These are phyloP conservation scores for Trametes cinnabarina DNA, from an alignment of 768 basidiomycete species.

Conservation along the genomic window DNA sequence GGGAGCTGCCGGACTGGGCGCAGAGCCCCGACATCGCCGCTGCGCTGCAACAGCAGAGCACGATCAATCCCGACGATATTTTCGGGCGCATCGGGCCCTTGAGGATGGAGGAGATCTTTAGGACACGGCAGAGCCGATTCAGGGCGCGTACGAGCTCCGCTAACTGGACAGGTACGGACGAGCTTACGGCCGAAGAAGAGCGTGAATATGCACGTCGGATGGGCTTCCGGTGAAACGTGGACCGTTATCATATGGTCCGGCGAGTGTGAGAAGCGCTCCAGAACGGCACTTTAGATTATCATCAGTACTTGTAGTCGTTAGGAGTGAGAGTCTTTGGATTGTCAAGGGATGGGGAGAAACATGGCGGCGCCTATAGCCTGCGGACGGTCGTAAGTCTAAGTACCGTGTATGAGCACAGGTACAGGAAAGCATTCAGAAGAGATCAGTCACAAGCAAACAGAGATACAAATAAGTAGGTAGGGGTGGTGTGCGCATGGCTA, in stretches of 20 bases:
- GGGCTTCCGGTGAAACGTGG: slow-evolving; percentile 59
- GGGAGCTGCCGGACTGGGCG: slow-evolving; percentile 85
- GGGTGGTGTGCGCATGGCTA: not conserved
- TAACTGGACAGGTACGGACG: slow-evolving; percentile 94
- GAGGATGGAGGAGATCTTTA: slow-evolving; percentile 93
- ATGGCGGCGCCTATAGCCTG: too few relatives aligned
- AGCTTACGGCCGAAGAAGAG: slow-evolving; percentile 81
- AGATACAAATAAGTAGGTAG: too few relatives aligned
- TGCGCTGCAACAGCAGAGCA: slow-evolving; percentile 78
- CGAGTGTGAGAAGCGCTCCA: too few relatives aligned
- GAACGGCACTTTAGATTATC: too few relatives aligned
- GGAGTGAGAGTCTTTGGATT: too few relatives aligned
- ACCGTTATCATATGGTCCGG: too few relatives aligned
- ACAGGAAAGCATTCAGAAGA: too few relatives aligned
- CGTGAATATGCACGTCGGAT: slow-evolving; percentile 85
- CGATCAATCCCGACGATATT: slow-evolving; percentile 86
- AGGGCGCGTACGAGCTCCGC: slow-evolving; percentile 90
- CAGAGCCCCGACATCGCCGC: slow-evolving; percentile 84
- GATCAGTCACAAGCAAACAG: too few relatives aligned
- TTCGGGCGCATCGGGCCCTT: slow-evolving; percentile 88
- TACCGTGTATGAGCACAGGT: not conserved
- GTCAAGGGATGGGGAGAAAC: too few relatives aligned
- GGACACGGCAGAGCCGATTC: slow-evolving; percentile 73
- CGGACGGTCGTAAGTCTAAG: too few relatives aligned
- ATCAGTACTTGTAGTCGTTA: too few relatives aligned